Base-by-base conservation (phyloP, 176 grass and related monocot species). In the Otatea glauca region DNA sequence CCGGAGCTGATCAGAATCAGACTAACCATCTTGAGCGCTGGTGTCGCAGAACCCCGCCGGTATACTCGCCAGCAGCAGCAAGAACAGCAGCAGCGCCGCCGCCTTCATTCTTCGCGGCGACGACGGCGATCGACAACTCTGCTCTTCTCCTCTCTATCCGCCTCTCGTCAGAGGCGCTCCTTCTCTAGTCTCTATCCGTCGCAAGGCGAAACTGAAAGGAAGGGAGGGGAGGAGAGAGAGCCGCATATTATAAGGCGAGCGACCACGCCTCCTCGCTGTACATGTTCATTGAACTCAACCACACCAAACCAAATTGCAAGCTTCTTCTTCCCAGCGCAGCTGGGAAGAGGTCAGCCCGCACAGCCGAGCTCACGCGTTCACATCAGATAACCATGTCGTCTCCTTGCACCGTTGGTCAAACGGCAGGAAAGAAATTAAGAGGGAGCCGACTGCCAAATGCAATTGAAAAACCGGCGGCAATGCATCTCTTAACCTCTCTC, bases 11-110 rank as follows among this genome's bases (percentile, higher is more conserved):
- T 55, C 34, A 14, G 13, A 41, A 13, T 29, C 39, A 6, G 50
- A 87, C 84, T 87, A 32, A 91, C 89, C 85, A 38, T 91, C 89
- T 8, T 87, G 80, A 3, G 85, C 0, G 55, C 87, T 62, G 50
- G 55, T 87, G 21, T 51, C 39, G 85, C 89, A 80, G 50, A 87
- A 24, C 6, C 20, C 80, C 21, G 79, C 84, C 45, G 83, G 65
- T 45, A n/a, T 72, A 25, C n/a, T 21, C 35, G 41, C 58, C 68
- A 75, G 16, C 82, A 82, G 21, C 45, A 65, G n/a, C 6, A 77
- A 45, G 60, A 21, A 1, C 78, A 44, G 6, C 72, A 34, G 17
- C 29, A 59, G 88, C 80, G 68, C 72, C 13, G 48, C 7, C 41
- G 42, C 68, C 29, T 49, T 37, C 88, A 81, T 90, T 38, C 17